phyloP scores from a whole-genome alignment of 176 grass and related monocot genomes.

The Zoysia japonica region DNA sequence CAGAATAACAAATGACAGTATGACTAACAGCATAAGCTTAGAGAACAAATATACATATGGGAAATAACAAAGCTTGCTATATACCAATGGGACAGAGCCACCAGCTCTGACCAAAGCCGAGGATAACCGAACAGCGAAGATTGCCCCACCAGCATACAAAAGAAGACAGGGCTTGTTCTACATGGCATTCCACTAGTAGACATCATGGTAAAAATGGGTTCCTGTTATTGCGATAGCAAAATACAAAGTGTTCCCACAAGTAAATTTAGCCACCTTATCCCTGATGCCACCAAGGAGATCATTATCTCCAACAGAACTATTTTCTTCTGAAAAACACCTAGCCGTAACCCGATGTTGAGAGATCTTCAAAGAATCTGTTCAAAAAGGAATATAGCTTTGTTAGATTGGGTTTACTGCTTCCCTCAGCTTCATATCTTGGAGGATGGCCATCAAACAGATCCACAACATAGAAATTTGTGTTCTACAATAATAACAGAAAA shows the following conservation, averaged over 20 bases:
- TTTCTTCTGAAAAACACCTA: constrained; percentile 53
- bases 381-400: constrained; percentile 17
- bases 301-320: constrained; percentile 29
- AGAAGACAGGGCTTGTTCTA: constrained; percentile 66
- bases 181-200: constrained; percentile 70
- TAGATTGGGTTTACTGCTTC: background rate
- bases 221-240: constrained; percentile 2
- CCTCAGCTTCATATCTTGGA: background rate
- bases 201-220: background rate
- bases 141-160: constrained; percentile 59
- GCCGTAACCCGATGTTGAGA: constrained; percentile 50
- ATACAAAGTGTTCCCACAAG: background rate
- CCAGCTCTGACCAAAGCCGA: constrained; percentile 56
- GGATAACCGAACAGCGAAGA: constrained; percentile 68
- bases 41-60: background rate
- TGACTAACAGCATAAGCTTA: background rate
- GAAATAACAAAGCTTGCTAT: background rate
- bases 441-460: background rate
- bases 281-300: constrained; percentile 51
- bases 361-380: constrained; percentile 53
- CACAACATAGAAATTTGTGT: background rate
- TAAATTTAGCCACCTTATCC: constrained; percentile 53
- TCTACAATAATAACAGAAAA: background rate
- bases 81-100: constrained; percentile 74
- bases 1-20: background rate